Conservation (phyloP, 1,284 basidiomycete genomes). For the Trametes polyzona region DNA sequence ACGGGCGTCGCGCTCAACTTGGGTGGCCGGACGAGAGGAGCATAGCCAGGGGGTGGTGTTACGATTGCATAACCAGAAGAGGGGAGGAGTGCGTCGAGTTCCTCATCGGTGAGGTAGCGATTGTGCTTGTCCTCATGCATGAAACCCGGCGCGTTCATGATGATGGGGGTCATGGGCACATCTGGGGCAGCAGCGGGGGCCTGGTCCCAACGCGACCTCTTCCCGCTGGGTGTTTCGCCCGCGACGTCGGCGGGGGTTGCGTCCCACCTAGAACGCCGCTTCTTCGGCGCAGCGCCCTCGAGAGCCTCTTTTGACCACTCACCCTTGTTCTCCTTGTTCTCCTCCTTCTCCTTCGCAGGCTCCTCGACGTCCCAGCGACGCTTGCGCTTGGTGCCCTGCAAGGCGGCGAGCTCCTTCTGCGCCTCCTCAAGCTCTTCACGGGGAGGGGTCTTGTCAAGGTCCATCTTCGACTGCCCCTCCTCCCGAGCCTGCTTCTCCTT, state of each 20-base stretch:
- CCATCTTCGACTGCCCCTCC: conserved; percentile 82
- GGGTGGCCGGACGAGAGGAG: conserved; percentile 79
- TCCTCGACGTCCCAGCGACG: conserved; percentile 87
- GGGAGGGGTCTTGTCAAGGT: conserved; percentile 88
- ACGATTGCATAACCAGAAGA: conserved; percentile 89
- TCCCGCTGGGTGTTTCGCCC: conserved; percentile 61
- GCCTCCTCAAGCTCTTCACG: conserved; percentile 74
- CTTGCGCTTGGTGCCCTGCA: conserved; percentile 74
- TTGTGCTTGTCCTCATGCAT: conserved; percentile 94
- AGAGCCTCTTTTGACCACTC: conserved; percentile 78
- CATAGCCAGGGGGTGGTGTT: conserved; percentile 93
- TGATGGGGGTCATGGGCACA: conserved; percentile 71
- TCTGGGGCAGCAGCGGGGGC: conserved; percentile 65
- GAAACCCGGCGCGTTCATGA: conserved; percentile 84
- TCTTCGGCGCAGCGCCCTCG: conserved; percentile 79
- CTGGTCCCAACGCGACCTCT: conserved; percentile 96
- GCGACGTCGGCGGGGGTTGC: conserved; percentile 77
- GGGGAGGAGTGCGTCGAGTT: conserved; percentile 91
- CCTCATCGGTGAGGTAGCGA: conserved; percentile 93
- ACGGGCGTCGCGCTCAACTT: conserved; percentile 79
- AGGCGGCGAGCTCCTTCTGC: conserved; percentile 64
- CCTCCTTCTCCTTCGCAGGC: conserved; percentile 51
- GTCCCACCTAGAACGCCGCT: conserved; percentile 94
- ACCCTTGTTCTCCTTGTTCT: conserved; percentile 58
- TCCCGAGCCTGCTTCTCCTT: conserved; percentile 82